A percentile compares a stretch with the other conserved stretches of the same genome.
These are phyloP conservation scores for Alternaria gaisen DNA, from an alignment of 2,329 filamentous ascomycete species.

Conservation along the genomic window DNA sequence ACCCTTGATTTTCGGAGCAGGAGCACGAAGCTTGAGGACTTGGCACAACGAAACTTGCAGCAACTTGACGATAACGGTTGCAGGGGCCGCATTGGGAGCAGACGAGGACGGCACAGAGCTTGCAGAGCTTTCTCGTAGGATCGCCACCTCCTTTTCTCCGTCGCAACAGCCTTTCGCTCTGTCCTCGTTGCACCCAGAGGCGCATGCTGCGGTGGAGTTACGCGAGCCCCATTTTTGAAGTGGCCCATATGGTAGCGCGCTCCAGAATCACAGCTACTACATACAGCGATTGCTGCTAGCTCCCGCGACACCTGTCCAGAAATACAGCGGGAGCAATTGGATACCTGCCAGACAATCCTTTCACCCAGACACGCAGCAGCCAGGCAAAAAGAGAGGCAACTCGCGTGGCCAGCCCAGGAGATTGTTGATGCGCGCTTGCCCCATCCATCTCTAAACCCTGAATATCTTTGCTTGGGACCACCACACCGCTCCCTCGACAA, in stretches of 20 bases:
- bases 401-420: slow-evolving; percentile 12
- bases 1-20: slow-evolving; percentile 19
- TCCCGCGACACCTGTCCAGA: slow-evolving; percentile 37
- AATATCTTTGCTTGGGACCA: slow-evolving; percentile 29
- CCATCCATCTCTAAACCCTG: slow-evolving; percentile 35
- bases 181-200: background rate
- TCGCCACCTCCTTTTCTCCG: slow-evolving; percentile 23
- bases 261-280: slow-evolving; percentile 22
- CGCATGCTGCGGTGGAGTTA: slow-evolving; percentile 20
- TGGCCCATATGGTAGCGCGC: slow-evolving; percentile 25
- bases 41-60: slow-evolving; percentile 46
- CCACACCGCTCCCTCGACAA: slow-evolving; percentile 44
- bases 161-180: background rate
- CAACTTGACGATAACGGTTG: slow-evolving; percentile 50
- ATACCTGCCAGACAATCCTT: background rate
- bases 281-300: slow-evolving; percentile 25
- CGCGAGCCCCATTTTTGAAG: slow-evolving; percentile 23
- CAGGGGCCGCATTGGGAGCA: background rate
- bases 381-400: background rate
- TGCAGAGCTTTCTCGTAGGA: background rate
- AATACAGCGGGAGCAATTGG: slow-evolving; percentile 15
- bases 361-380: background rate
- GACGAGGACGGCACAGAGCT: background rate
- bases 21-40: slow-evolving; percentile 24
- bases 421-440: slow-evolving; percentile 36